Percentiles rank a stretch among this genome's conserved stretches.
These are phyloP conservation scores for Arthroderma uncinatum DNA, from an alignment of 2,329 filamentous ascomycete species.

Conservation along the genomic window DNA sequence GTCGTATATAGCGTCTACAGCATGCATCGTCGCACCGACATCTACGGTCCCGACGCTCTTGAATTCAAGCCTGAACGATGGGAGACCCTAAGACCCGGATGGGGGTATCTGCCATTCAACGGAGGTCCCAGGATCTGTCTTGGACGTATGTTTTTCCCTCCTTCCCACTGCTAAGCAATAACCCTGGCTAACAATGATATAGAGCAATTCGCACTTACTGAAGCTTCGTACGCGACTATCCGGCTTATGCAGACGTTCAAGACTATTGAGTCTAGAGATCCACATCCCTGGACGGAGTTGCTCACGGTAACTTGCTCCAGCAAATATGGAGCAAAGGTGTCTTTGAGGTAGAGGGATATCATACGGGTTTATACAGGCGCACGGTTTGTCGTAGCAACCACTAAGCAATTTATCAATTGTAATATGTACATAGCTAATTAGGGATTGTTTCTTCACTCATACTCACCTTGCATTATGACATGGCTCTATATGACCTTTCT, in stretches of 20 bases:
- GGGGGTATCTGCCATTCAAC: slow-evolving; percentile 46
- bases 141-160: slow-evolving; percentile 27
- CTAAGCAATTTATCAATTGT: not conserved
- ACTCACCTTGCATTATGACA: too few species aligned
- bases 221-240: slow-evolving; percentile 32
- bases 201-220: slow-evolving; percentile 35
- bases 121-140: slow-evolving; percentile 46
- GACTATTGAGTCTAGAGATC: slow-evolving; percentile 27
- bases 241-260: slow-evolving; percentile 30
- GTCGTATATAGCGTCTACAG: slow-evolving; percentile 36
- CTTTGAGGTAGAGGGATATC: slow-evolving; percentile 1
- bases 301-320: slow-evolving; percentile 17
- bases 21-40: slow-evolving; percentile 41
- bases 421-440: too few species aligned
- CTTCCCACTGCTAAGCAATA: not conserved
- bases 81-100: slow-evolving; percentile 41
- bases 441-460: too few species aligned
- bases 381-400: not conserved
- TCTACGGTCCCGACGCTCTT: slow-evolving; percentile 40
- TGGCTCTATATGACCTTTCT: too few species aligned
- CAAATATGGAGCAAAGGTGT: slow-evolving; percentile 14
- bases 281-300: slow-evolving; percentile 20
- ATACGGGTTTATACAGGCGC: not conserved
- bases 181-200: not conserved
- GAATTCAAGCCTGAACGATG: slow-evolving; percentile 42